These are phyloP conservation scores for Microbotryum saponariae DNA, from an alignment of 1,284 basidiomycete species.

Conservation along the genomic window DNA sequence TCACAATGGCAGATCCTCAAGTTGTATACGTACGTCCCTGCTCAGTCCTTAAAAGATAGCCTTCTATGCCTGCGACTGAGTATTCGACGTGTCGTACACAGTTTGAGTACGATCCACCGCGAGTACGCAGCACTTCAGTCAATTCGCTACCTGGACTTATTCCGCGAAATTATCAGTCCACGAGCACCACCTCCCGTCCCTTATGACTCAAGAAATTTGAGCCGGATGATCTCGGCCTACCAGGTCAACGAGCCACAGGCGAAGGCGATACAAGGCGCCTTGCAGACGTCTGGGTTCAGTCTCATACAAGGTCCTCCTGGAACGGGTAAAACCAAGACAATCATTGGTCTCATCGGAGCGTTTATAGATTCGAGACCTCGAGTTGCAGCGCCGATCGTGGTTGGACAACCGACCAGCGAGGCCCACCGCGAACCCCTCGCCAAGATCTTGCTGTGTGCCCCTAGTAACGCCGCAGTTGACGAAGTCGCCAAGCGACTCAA, in stretches of 20 bases:
- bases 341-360: conserved; percentile 83
- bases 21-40: conserved; percentile 61
- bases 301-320: conserved; percentile 99
- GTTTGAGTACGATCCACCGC: conserved; percentile 80
- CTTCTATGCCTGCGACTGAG: neutral
- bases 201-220: conserved; percentile 53
- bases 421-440: conserved; percentile 43
- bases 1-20: conserved; percentile 69
- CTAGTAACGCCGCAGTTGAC: conserved; percentile 97
- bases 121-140: conserved; percentile 84
- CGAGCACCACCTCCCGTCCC: conserved; percentile 48
- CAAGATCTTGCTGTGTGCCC: conserved; percentile 89
- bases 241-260: conserved; percentile 92
- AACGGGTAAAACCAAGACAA: conserved; percentile 98
- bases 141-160: conserved; percentile 73
- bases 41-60: neutral
- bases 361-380: conserved; percentile 49
- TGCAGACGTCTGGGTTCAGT: conserved; percentile 68
- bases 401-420: conserved; percentile 32
- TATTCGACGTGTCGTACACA: conserved; percentile 39
- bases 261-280: conserved; percentile 70
- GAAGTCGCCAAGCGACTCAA: conserved; percentile 85
- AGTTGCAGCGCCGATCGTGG: conserved; percentile 19
- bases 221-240: conserved; percentile 61
- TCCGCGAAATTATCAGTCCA: conserved; percentile 61